Base-by-base conservation (phyloP, 345 rosid genomes). In the Boechera retrofracta region DNA sequence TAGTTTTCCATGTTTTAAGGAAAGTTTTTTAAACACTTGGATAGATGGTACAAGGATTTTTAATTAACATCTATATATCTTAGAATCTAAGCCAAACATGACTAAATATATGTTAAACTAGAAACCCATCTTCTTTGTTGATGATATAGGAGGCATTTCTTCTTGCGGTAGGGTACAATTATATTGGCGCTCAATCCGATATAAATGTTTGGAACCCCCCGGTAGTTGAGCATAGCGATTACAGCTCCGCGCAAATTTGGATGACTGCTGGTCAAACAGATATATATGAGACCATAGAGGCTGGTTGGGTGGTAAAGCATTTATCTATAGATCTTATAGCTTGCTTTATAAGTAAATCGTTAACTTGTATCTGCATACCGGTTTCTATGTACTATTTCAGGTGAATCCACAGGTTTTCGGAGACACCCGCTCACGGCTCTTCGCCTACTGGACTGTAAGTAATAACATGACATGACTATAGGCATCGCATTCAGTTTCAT, bases 161-260 rank as follows among this genome's bases (percentile, higher is more conserved):
- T 33, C 4, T 81, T 7, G 64, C 83, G 2, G 16, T 66, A 2
- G 88, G 83, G 69, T 71, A 7, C 63, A 83, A 77, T 62, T 85
- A 65, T 26, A 9, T 84, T 5, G 88, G 90, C 45, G 87, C 84
- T 7, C 8, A 18, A 0, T 83, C 79, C 15, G 70, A 83, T 21
- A 83, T 89, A 66, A 89, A 87, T 68, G 38, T 84, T 3, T 85
- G 93, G 93, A 84, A 77, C 28, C 87, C 90, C 16, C 54, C 41
- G 0, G 33, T 78, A 21, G 86, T 78, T 21, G 21, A 39, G 10
- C 10, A 36, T 6, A 60, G 28, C 3, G 89, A 85, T 28, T 86
- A 55, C 75, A 79, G 76, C 6, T 39, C 85, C 4, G 82, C 65
- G 3, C 93, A 84, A 72, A 80, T 85, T 47, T 87, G 89, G 90